Evolutionary conservation across 306 rosid species (phyloP).

Genomic region (Vigna angularis): DNA sequence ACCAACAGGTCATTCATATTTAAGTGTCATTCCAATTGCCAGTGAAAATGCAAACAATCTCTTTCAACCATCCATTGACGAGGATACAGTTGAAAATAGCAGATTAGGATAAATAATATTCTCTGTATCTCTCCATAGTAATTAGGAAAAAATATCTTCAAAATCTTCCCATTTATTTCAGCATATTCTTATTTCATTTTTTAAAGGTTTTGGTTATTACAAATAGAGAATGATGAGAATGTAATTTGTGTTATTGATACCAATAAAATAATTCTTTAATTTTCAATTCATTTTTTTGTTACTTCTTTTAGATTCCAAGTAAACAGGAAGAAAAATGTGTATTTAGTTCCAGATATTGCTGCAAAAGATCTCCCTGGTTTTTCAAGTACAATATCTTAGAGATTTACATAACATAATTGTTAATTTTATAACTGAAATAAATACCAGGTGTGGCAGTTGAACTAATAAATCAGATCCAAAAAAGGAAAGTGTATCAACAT

Average conservation of each 20-base stretch:
- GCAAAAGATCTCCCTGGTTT: conserved; percentile 6
- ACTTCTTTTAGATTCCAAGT: conserved; percentile 8
- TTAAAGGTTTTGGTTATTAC: no score
- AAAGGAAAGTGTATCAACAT: not conserved
- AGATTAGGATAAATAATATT: no score
- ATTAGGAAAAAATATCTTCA: no score
- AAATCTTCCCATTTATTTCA: no score
- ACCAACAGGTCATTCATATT: not conserved
- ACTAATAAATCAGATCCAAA: conserved; percentile 8
- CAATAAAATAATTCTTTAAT: no score
- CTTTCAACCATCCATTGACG: not conserved
- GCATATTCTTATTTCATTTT: no score
- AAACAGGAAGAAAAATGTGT: not conserved
- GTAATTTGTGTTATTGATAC: no score
- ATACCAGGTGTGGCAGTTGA: not conserved
- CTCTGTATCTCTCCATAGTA: no score
- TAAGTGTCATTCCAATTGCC: not conserved
- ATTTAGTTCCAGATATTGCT: not conserved
- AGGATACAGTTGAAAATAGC: not conserved
- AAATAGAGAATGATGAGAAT: no score
- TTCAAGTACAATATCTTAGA: conserved; percentile 5
- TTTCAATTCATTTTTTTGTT: not conserved
- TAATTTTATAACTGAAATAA: conserved; percentile 29
- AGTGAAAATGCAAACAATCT: conserved; percentile 5
- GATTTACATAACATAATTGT: conserved; percentile 12